Percentiles rank a stretch among this genome's conserved stretches.
Evolutionary conservation across 495 filamentous ascomycete species (phyloP).

Genomic region (Podospora sp.): DNA sequence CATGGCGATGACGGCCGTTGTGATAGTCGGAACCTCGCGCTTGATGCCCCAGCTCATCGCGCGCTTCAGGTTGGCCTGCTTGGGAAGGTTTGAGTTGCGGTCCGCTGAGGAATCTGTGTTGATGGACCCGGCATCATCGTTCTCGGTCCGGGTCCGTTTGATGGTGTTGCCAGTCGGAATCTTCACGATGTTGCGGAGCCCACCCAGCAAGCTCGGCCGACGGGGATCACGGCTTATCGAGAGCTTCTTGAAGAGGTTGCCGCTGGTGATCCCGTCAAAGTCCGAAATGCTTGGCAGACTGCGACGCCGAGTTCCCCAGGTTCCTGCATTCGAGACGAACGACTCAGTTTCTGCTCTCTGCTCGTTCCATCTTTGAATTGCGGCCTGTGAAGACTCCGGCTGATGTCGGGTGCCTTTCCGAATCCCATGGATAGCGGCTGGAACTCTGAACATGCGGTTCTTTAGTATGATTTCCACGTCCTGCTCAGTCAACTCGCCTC

Average conservation of each 20-base stretch:
- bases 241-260: conserved; percentile 64
- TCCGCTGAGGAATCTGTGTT: conserved; percentile 37
- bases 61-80: conserved; percentile 54
- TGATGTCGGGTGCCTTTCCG: conserved; percentile 37
- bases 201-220: conserved; percentile 45
- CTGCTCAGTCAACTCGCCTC: conserved; percentile 43
- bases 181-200: conserved; percentile 57
- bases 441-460: conserved; percentile 51
- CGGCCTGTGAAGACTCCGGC: conserved; percentile 54
- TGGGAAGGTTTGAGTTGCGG: conserved; percentile 53
- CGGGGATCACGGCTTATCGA: conserved; percentile 55
- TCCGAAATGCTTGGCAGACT: conserved; percentile 63
- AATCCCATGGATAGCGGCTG: conserved; percentile 47
- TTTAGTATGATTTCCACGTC: conserved; percentile 51
- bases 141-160: conserved; percentile 50
- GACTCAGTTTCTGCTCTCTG: conserved; percentile 53
- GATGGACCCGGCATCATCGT: conserved; percentile 44
- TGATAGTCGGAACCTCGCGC: conserved; percentile 61
- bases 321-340: conserved; percentile 66
- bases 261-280: conserved; percentile 59
- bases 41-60: conserved; percentile 62
- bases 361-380: conserved; percentile 52
- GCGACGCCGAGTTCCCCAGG: conserved; percentile 69
- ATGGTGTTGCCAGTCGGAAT: conserved; percentile 52
- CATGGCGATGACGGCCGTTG: conserved; percentile 66